These are phyloP conservation scores for Amphicarpaea edgeworthii DNA, from an alignment of 306 rosid species.

Conservation along the genomic window DNA sequence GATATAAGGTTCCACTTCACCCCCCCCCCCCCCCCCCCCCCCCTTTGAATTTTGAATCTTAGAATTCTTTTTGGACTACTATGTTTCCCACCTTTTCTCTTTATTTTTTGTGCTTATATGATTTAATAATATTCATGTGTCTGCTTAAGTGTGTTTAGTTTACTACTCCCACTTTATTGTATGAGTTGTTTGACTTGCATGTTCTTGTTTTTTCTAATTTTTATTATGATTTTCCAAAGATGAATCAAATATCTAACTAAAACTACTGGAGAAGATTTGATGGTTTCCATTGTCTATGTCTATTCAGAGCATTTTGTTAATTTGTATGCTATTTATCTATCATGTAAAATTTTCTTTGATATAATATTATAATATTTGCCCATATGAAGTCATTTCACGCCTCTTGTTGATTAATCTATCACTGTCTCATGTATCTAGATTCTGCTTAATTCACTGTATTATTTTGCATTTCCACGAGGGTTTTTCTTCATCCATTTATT, in stretches of 20 bases:
- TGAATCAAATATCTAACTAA: background rate
- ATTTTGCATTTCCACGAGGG: constrained; percentile 24
- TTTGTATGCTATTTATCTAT: background rate
- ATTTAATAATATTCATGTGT: background rate
- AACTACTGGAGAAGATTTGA: constrained; percentile 18
- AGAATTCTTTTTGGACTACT: background rate
- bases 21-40: no score
- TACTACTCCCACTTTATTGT: background rate
- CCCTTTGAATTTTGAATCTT: constrained; percentile 30
- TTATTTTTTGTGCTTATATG: constrained; percentile 3
- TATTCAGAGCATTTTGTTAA: constrained; percentile 13
- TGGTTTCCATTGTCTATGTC: constrained; percentile 13
- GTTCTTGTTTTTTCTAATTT: constrained; percentile 7
- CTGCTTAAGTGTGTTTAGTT: constrained; percentile 5
- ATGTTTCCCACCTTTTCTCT: background rate
- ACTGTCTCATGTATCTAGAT: background rate
- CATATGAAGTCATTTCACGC: background rate
- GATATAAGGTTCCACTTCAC: constrained; percentile 75
- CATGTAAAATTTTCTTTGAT: background rate
- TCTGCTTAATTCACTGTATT: constrained; percentile 5
- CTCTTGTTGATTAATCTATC: background rate
- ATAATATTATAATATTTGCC: constrained; percentile 15
- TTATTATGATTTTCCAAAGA: constrained; percentile 1
- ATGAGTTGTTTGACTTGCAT: constrained; percentile 33
- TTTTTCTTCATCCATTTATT: constrained; percentile 4